Conservation (phyloP, 2,329 filamentous ascomycete species). For the Rutstroemia sp. region DNA sequence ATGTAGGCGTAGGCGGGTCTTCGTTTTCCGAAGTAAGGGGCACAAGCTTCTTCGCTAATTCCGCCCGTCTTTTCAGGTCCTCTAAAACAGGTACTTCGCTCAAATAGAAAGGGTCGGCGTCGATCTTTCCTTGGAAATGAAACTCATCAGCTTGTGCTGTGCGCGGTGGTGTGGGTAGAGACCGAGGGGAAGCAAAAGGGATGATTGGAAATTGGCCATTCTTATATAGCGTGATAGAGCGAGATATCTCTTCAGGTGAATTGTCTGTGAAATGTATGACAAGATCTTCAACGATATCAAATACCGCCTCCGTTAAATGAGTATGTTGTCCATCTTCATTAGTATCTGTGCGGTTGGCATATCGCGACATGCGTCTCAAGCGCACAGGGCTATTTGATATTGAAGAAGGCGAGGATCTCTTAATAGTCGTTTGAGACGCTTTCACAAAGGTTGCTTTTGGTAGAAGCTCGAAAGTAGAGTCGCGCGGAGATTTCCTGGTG, state of each 20-base stretch:
- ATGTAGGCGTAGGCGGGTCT: constrained; percentile 1
- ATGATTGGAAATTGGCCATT: constrained; percentile 31
- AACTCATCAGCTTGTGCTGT: constrained; percentile 1
- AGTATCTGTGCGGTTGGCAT: constrained; percentile 37
- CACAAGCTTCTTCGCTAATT: not conserved
- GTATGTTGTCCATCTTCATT: constrained; percentile 21
- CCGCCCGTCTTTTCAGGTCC: not conserved
- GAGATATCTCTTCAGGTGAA: constrained; percentile 40
- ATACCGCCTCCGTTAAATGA: constrained; percentile 33
- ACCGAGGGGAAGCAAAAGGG: not conserved
- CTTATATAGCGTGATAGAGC: constrained; percentile 33
- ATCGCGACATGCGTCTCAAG: constrained; percentile 14
- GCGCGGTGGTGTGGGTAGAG: constrained; percentile 3
- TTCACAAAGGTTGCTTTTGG: constrained; percentile 26
- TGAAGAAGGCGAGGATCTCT: constrained; percentile 21
- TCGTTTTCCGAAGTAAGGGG: not conserved
- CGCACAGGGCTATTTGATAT: not conserved
- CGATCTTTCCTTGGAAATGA: constrained; percentile 4
- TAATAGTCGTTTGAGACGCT: constrained; percentile 28
- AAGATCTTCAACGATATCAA: constrained; percentile 49
- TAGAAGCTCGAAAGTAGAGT: constrained; percentile 14
- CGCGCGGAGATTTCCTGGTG: not conserved
- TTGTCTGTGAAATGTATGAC: constrained; percentile 46
- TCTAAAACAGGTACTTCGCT: constrained; percentile 7
- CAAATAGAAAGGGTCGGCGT: constrained; percentile 12